Conservation (phyloP, 768 basidiomycete species). For the Tricholoma terreum region DNA sequence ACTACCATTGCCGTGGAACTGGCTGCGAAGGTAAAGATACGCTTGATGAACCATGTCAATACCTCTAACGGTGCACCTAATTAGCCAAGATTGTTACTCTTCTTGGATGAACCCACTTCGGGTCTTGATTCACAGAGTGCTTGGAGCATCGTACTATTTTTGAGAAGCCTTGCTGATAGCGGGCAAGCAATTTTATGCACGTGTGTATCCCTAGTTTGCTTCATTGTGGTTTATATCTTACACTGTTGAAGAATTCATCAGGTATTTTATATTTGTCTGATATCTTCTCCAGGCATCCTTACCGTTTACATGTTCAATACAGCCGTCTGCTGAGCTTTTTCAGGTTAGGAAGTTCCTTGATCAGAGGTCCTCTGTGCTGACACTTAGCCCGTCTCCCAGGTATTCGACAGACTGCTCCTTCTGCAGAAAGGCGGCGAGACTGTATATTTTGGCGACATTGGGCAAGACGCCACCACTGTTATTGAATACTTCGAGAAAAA, state of each 20-base stretch:
- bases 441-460: conserved; percentile 74
- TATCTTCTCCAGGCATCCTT: not conserved
- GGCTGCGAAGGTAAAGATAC: conserved; percentile 64
- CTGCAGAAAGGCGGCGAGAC: conserved; percentile 75
- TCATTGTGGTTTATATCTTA: not conserved
- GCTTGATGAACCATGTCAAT: conserved; percentile 17
- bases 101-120: conserved; percentile 88
- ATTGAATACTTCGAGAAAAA: conserved; percentile 73
- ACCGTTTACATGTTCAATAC: too few relatives aligned
- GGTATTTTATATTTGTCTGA: conserved; percentile 13
- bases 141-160: conserved; percentile 76
- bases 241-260: conserved; percentile 40
- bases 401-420: conserved; percentile 77
- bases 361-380: not conserved
- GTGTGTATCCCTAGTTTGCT: conserved; percentile 34
- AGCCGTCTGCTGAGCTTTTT: conserved; percentile 84
- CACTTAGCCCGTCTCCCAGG: conserved; percentile 22
- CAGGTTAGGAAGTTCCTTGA: conserved; percentile 32
- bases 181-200: conserved; percentile 92
- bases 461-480: conserved; percentile 54
- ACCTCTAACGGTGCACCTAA: not conserved
- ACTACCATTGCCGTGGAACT: conserved; percentile 87
- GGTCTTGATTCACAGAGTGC: conserved; percentile 86
- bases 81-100: conserved; percentile 73
- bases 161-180: conserved; percentile 70